phyloP scores from a whole-genome alignment of 2,329 filamentous ascomycete genomes.

The Immersiporthe knoxdaviesiana region DNA sequence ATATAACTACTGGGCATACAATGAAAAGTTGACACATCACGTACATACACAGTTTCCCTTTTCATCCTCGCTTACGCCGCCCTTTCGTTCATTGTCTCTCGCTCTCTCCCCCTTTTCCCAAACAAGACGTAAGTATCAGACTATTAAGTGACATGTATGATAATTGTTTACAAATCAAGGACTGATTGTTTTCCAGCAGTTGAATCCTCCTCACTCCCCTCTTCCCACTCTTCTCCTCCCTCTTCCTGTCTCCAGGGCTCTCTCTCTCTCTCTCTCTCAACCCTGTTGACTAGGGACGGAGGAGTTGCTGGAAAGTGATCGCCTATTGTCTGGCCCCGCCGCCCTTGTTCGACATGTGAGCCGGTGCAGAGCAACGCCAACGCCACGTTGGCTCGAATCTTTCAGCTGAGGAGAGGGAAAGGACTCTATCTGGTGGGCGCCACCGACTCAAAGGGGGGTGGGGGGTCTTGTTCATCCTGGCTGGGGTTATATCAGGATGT shows the following conservation, averaged over 20 bases:
- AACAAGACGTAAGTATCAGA: neutral
- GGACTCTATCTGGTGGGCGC: neutral
- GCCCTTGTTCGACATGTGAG: neutral
- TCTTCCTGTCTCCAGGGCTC: no score
- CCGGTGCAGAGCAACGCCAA: constrained; percentile 1
- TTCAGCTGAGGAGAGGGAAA: neutral
- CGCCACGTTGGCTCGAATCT: neutral
- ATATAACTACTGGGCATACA: no score
- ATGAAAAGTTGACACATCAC: neutral
- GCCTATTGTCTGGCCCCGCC: neutral
- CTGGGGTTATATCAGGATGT: neutral
- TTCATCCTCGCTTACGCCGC: neutral
- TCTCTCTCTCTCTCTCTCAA: no score
- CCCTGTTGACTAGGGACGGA: neutral
- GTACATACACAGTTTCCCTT: neutral
- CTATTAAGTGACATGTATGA: constrained; percentile 3
- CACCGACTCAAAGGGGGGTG: neutral
- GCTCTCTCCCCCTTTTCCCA: neutral
- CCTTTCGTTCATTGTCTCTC: neutral
- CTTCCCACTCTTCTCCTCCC: no score
- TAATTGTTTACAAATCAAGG: neutral
- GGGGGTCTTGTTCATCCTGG: neutral
- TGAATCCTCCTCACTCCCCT: no score
- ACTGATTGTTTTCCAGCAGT: neutral
- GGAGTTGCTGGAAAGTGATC: neutral